Conservation (phyloP, 306 rosid genomes). For the Glycine tomentella region DNA sequence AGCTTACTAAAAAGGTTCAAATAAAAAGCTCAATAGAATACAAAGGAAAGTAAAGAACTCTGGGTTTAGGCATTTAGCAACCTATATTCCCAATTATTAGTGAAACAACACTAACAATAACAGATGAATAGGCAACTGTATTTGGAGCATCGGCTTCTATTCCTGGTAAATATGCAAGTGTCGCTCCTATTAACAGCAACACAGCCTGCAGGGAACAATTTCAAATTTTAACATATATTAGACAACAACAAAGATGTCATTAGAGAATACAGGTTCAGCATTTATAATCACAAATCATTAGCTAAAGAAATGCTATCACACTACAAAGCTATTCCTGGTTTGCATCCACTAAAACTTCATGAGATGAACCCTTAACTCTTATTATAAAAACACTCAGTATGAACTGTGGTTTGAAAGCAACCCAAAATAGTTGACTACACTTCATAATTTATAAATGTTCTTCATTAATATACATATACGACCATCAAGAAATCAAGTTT, state of each 20-base stretch:
- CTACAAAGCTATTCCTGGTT: background rate
- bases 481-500: slow-evolving; percentile 20
- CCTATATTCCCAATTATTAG: slow-evolving; percentile 71
- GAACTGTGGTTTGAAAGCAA: background rate
- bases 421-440: background rate
- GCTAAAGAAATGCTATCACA: background rate
- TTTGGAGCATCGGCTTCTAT: slow-evolving; percentile 50
- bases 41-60: slow-evolving; percentile 19
- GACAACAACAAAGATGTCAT: slow-evolving; percentile 21
- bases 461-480: background rate
- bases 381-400: background rate
- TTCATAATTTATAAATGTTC: slow-evolving; percentile 3
- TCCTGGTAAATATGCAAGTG: slow-evolving; percentile 53
- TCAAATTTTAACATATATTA: slow-evolving; percentile 15
- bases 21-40: slow-evolving; percentile 34
- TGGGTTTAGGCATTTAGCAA: slow-evolving; percentile 32
- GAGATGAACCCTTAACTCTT: slow-evolving; percentile 23
- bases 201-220: slow-evolving; percentile 62
- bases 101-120: slow-evolving; percentile 56
- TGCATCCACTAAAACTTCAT: background rate
- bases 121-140: slow-evolving; percentile 59
- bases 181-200: slow-evolving; percentile 59
- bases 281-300: background rate
- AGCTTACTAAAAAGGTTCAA: background rate
- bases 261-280: slow-evolving; percentile 19